Base-by-base conservation (phyloP, 306 rosid species). In the Sindora glabra region DNA sequence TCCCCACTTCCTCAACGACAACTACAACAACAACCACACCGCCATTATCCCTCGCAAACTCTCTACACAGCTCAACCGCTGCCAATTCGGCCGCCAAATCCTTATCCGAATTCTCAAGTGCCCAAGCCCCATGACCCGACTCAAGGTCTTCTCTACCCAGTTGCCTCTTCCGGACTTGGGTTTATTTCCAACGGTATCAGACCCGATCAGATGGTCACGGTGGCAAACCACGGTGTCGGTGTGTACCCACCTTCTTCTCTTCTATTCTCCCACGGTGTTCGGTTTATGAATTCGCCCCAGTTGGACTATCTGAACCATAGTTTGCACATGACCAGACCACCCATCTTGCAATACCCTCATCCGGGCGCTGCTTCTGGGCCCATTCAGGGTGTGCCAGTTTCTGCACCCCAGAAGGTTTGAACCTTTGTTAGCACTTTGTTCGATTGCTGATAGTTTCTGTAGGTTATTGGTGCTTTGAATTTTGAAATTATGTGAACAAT, bases 121-220 rank as follows among this genome's bases (percentile, higher is more conserved):
- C n/a, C 66, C 27, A 73, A 38, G 48, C 62, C 76, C 51, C 72
- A 42, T 39, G 72, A 66, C 47, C 71, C 74, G 10, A 32, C 75
- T 19, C 64, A 61, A 26, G 83, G 70, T 21, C 27, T 79, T 59
- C 69, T 55, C 17, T 83, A 77, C 73, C 95, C 89, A 0, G 81
- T 81, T 26, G 72, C 79, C 25, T 82, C 89, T 54, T 67, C 81
- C 16, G 85, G 81, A 34, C 74, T 79, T 11, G 86, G 83, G 8
- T 81, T 65, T 67, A 40, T 65, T 6, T 56, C 82, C 61, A 72
- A 70, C 23, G 62, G 67, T 6, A 32, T 63, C 44, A 54, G 75
- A 1, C 57, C 82, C 19, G 75, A 73, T 47, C 90, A 69, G 51
- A 13, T 64, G 25, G 79, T 59, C 55, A 48, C 84, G 3, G 74